phyloP scores from a whole-genome alignment of 495 filamentous ascomycete genomes.

The Daldinia caldariorum region DNA sequence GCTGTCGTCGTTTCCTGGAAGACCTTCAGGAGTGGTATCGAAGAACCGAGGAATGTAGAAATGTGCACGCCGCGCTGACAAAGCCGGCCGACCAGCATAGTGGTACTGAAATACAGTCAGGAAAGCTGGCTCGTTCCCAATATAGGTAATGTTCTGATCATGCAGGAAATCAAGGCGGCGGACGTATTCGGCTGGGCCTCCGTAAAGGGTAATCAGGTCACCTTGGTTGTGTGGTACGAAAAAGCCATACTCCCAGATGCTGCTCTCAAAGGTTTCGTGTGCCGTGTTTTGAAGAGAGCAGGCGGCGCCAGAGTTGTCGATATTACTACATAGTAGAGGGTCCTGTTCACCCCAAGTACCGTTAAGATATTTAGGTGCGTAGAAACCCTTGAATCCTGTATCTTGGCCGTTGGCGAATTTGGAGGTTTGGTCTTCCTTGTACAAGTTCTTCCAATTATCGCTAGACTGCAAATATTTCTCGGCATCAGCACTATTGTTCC shows the following conservation, averaged over 20 bases:
- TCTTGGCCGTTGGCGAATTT: constrained; percentile 65
- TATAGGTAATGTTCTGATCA: constrained; percentile 70
- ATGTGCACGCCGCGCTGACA: constrained; percentile 69
- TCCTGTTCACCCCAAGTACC: constrained; percentile 75
- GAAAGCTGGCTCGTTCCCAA: constrained; percentile 78
- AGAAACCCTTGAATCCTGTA: constrained; percentile 73
- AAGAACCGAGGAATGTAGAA: constrained; percentile 75
- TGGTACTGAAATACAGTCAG: constrained; percentile 76
- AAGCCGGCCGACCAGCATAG: constrained; percentile 71
- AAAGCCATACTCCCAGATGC: constrained; percentile 77
- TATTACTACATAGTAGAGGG: constrained; percentile 70
- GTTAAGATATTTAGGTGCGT: constrained; percentile 74
- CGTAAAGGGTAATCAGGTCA: constrained; percentile 66
- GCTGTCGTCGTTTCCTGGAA: constrained; percentile 78
- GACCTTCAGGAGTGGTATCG: constrained; percentile 65
- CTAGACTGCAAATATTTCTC: constrained; percentile 71
- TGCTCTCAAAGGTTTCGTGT: constrained; percentile 75
- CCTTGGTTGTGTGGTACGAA: constrained; percentile 79
- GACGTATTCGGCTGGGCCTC: constrained; percentile 68
- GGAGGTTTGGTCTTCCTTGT: constrained; percentile 69
- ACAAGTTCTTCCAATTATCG: constrained; percentile 75
- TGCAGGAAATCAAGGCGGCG: constrained; percentile 72
- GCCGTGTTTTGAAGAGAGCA: constrained; percentile 72
- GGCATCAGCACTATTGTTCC: constrained; percentile 63
- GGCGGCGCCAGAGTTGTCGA: constrained; percentile 56